Evolutionary conservation across 2,329 filamentous ascomycete species (phyloP).

Genomic region (Coniosporium tulheliwenetii): DNA sequence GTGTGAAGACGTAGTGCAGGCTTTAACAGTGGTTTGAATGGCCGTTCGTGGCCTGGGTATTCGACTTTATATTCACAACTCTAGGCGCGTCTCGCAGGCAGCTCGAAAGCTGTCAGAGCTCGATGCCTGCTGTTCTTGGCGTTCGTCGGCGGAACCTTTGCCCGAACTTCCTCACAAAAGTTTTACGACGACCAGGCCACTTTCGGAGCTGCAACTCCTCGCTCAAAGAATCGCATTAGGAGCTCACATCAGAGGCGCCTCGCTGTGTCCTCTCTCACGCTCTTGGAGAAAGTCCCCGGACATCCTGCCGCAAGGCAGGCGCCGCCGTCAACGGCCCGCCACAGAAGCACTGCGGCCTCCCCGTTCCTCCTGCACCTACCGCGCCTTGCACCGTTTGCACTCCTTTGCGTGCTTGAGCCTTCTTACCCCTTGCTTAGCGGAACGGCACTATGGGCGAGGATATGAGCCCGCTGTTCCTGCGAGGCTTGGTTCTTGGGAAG

Average conservation of each 20-base stretch:
- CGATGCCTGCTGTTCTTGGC: no score
- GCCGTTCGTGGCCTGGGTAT: no score
- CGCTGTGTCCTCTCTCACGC: slow-evolving; percentile 34
- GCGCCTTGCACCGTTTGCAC: slow-evolving; percentile 37
- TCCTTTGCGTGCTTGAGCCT: slow-evolving; percentile 20
- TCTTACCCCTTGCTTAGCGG: slow-evolving; percentile 15
- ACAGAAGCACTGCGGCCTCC: slow-evolving; percentile 94
- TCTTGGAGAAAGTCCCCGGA: slow-evolving; percentile 99
- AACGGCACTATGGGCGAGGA: slow-evolving; percentile 61
- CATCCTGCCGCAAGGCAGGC: slow-evolving; percentile 48
- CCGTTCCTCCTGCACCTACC: slow-evolving; percentile 44
- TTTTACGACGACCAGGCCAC: no score
- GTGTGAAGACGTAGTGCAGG: no score
- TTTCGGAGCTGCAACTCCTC: slow-evolving; percentile 57
- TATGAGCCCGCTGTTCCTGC: slow-evolving; percentile 59
- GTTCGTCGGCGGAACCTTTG: no score
- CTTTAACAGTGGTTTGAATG: not conserved
- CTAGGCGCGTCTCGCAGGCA: no score
- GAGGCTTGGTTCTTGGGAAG: slow-evolving; percentile 15
- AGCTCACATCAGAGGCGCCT: slow-evolving; percentile 67
- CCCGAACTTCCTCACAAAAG: no score
- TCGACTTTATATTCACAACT: no score
- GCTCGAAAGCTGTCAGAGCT: no score
- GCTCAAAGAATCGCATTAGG: slow-evolving; percentile 99
- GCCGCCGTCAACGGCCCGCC: slow-evolving; percentile 95